Evolutionary conservation across 2,329 filamentous ascomycete genomes (phyloP).

Genomic region (Colletotrichum neosansevieriae): DNA sequence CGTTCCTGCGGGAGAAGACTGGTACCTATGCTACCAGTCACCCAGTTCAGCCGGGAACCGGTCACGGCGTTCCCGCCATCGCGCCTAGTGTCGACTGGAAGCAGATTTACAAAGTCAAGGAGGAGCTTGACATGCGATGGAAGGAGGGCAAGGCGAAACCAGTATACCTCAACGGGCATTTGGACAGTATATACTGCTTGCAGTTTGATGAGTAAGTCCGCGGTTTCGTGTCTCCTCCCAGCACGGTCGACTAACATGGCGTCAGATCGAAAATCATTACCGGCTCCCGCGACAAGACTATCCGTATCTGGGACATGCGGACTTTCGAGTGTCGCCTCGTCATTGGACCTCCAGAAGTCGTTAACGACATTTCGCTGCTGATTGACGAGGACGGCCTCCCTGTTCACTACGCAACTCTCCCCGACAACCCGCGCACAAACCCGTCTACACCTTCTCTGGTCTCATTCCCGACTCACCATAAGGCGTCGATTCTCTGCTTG

Average conservation of each 20-base stretch:
- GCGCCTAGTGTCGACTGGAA: conserved; percentile 83
- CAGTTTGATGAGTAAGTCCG: conserved; percentile 91
- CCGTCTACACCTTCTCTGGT: conserved; percentile 66
- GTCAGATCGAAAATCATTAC: conserved; percentile 91
- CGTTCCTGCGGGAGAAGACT: conserved; percentile 72
- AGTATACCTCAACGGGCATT: conserved; percentile 92
- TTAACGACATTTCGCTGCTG: conserved; percentile 65
- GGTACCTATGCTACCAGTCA: conserved; percentile 69
- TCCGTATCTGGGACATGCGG: conserved; percentile 95
- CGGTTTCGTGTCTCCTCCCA: not conserved
- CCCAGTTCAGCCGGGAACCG: conserved; percentile 64
- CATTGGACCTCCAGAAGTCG: conserved; percentile 81
- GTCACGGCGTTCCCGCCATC: conserved; percentile 67
- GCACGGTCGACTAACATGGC: conserved; percentile 49
- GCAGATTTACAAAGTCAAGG: conserved; percentile 82
- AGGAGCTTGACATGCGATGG: conserved; percentile 84
- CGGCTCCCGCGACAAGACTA: conserved; percentile 93
- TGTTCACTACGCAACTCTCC: conserved; percentile 67
- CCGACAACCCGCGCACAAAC: conserved; percentile 60
- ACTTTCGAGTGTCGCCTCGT: conserved; percentile 87
- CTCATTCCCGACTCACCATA: conserved; percentile 78
- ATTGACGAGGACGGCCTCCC: conserved; percentile 63
- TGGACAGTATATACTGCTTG: conserved; percentile 96
- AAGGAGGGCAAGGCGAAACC: conserved; percentile 80
- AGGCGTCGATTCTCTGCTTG: conserved; percentile 92